phyloP scores from a whole-genome alignment of 139 green algal species.

The Spirogloea muscicola region DNA sequence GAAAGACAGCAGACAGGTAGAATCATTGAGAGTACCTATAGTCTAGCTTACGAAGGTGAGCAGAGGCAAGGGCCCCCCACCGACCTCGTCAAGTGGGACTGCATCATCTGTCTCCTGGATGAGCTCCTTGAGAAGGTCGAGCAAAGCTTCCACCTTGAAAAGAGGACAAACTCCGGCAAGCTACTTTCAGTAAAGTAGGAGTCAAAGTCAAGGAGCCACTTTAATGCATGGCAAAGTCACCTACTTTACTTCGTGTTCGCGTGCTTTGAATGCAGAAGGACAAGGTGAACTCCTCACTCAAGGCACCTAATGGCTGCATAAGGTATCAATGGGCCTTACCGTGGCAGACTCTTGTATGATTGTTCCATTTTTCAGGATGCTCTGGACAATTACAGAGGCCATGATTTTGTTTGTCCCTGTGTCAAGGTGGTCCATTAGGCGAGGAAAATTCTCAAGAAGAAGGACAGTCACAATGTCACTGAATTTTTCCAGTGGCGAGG shows the following conservation, averaged over 20 bases:
- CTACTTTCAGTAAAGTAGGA: too few species aligned
- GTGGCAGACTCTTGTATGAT: slow-evolving; percentile 40
- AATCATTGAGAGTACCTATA: too few species aligned
- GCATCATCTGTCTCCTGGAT: slow-evolving; percentile 40
- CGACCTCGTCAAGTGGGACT: slow-evolving; percentile 30
- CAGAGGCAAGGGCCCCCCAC: too few species aligned
- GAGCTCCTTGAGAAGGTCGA: slow-evolving; percentile 43
- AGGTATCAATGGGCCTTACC: slow-evolving; percentile 10
- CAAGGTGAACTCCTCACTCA: too few species aligned
- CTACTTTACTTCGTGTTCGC: too few species aligned
- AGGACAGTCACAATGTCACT: slow-evolving; percentile 70
- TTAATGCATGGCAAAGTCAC: not conserved
- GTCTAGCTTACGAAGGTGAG: too few species aligned
- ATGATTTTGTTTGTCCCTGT: slow-evolving; percentile 69
- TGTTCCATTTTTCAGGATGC: slow-evolving; percentile 55
- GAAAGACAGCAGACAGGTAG: too few species aligned
- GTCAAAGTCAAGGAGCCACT: too few species aligned
- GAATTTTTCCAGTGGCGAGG: slow-evolving; percentile 72
- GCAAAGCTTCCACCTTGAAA: slow-evolving; percentile 58
- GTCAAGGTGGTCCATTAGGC: slow-evolving; percentile 74
- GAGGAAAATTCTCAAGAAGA: slow-evolving; percentile 69
- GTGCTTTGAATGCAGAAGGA: too few species aligned
- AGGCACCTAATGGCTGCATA: too few species aligned
- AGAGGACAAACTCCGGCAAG: too few species aligned
- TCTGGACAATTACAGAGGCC: slow-evolving; percentile 67